phyloP scores from a whole-genome alignment of 163 green algal genomes.

The Scenedesmus sp. region DNA sequence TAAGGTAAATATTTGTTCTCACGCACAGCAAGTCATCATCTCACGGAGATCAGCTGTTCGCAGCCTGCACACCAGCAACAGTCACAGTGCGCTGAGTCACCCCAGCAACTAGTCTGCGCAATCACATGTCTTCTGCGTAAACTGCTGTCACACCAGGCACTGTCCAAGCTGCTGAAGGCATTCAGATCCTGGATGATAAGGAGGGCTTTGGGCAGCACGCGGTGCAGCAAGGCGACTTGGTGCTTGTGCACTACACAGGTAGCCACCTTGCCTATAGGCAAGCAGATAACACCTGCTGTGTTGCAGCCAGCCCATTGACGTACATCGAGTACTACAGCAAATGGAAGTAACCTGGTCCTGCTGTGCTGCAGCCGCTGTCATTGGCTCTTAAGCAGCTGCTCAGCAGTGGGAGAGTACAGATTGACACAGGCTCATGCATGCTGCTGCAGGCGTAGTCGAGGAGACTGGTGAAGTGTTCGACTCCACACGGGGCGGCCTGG shows the following conservation, averaged over 20 bases:
- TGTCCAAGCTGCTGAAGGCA: not conserved
- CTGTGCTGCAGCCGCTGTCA: too few relatives aligned
- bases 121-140: not conserved
- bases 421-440: not conserved
- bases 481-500: slow-evolving; percentile 55
- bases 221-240: slow-evolving; percentile 38
- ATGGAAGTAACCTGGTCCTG: too few relatives aligned
- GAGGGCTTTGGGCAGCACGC: slow-evolving; percentile 47
- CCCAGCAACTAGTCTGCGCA: not conserved
- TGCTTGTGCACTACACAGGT: slow-evolving; percentile 54
- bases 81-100: not conserved
- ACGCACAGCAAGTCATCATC: not conserved
- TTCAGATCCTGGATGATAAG: slow-evolving; percentile 51
- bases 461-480: slow-evolving; percentile 56
- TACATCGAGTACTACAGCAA: too few relatives aligned
- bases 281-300: not conserved
- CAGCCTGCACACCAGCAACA: not conserved
- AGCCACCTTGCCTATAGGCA: not conserved
- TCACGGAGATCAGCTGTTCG: not conserved
- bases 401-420: too few relatives aligned
- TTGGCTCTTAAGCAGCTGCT: too few relatives aligned
- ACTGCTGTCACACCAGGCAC: not conserved
- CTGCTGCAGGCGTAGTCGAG: slow-evolving; percentile 24
- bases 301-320: not conserved
- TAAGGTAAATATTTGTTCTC: not conserved